phyloP scores from a whole-genome alignment of 768 basidiomycete genomes.

The Coprinellus micaceus region DNA sequence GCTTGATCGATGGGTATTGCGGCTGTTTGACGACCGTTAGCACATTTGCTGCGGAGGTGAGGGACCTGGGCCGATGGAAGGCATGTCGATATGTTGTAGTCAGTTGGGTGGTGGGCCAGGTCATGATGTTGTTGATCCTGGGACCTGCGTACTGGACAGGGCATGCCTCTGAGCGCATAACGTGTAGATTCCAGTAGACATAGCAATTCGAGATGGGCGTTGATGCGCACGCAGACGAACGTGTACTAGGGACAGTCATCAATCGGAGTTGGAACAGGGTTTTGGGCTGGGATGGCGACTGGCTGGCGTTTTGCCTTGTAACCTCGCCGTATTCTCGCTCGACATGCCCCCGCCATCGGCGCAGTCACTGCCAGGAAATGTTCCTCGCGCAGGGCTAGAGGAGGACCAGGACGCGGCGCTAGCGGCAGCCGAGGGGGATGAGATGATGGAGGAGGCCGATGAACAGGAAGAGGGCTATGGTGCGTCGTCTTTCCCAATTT shows the following conservation, averaged over 20 bases:
- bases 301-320: slow-evolving; percentile 3
- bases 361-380: slow-evolving; percentile 36
- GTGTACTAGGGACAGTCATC: slow-evolving; percentile 5
- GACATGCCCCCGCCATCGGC: slow-evolving; percentile 20
- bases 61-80: slow-evolving; percentile 50
- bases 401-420: slow-evolving; percentile 58
- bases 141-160: slow-evolving; percentile 60
- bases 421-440: slow-evolving; percentile 61
- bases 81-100: slow-evolving; percentile 64
- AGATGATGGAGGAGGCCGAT: slow-evolving; percentile 81
- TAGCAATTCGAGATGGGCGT: slow-evolving; percentile 8
- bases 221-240: slow-evolving; percentile 7
- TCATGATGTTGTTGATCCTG: slow-evolving; percentile 66
- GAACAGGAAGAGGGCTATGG: slow-evolving; percentile 77
- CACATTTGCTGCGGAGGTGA: slow-evolving; percentile 84
- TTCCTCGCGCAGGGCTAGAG: slow-evolving; percentile 49
- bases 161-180: slow-evolving; percentile 37
- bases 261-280: slow-evolving; percentile 18
- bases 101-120: slow-evolving; percentile 70
- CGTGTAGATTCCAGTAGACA: slow-evolving; percentile 44
- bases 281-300: neutral
- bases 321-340: slow-evolving; percentile 26
- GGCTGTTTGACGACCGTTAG: slow-evolving; percentile 93
- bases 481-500: slow-evolving; percentile 42
- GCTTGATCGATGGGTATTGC: slow-evolving; percentile 88